These are phyloP conservation scores for Fusarium ramigenum DNA, from an alignment of 2,329 filamentous ascomycete species.

Conservation along the genomic window DNA sequence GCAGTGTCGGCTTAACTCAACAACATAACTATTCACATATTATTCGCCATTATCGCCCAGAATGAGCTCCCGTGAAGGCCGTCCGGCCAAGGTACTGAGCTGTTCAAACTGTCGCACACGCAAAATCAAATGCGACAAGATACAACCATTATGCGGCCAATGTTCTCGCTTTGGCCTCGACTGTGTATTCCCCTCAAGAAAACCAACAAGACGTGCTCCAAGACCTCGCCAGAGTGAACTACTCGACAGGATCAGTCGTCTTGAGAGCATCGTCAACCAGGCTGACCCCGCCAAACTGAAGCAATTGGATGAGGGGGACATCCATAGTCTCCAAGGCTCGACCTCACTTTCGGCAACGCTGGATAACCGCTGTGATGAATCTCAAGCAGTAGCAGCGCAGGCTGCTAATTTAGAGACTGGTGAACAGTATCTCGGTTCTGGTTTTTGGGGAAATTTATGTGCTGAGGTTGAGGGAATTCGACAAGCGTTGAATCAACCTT, in stretches of 20 bases:
- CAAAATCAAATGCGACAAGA: constrained; percentile 69
- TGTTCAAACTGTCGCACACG: constrained; percentile 71
- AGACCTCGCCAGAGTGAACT: constrained; percentile 55
- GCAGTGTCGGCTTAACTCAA: background rate
- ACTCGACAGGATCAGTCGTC: constrained; percentile 54
- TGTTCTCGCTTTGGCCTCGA: constrained; percentile 59
- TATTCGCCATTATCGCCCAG: background rate
- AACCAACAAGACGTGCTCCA: constrained; percentile 53
- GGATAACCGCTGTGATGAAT: constrained; percentile 26
- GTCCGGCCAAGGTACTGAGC: constrained; percentile 51
- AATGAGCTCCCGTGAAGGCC: constrained; percentile 34
- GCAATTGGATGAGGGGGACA: constrained; percentile 37
- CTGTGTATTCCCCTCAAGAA: constrained; percentile 58
- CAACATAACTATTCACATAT: background rate
- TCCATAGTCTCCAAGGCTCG: background rate
- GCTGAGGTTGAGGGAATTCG: constrained; percentile 57
- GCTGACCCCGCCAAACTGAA: constrained; percentile 48
- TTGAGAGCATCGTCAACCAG: constrained; percentile 57
- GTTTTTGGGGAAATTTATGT: constrained; percentile 57
- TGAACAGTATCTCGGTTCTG: constrained; percentile 52
- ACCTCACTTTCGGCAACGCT: constrained; percentile 6
- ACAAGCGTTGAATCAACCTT: constrained; percentile 55
- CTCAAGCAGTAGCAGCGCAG: constrained; percentile 17
- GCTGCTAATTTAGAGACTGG: constrained; percentile 35
- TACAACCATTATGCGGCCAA: constrained; percentile 61